These are phyloP conservation scores for Ascodesmis nigricans DNA, from an alignment of 495 filamentous ascomycete species.

Conservation along the genomic window DNA sequence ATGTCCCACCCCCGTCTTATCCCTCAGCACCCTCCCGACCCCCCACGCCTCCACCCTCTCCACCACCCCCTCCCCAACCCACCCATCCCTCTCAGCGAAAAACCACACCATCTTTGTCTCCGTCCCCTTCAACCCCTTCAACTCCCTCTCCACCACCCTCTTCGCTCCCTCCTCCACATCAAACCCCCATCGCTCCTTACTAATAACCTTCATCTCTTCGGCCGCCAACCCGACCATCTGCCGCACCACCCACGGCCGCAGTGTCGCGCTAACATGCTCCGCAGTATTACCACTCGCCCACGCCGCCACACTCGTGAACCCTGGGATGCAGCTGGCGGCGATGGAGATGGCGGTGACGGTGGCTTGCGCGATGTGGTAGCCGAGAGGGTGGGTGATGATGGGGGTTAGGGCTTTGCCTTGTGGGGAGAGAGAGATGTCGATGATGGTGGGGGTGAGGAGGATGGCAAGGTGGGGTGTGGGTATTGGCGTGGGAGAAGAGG, in stretches of 20 bases:
- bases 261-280: neutral
- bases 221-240: conserved; percentile 49
- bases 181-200: conserved; percentile 51
- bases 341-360: no score
- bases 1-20: conserved; percentile 2
- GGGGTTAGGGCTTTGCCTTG: conserved; percentile 37
- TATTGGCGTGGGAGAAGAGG: neutral
- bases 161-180: conserved; percentile 62
- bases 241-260: conserved; percentile 33
- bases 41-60: neutral
- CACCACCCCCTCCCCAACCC: conserved; percentile 3
- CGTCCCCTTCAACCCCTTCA: conserved; percentile 31
- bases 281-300: neutral
- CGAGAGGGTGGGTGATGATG: conserved; percentile 7
- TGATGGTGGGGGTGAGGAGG: conserved; percentile 57
- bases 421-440: conserved; percentile 45
- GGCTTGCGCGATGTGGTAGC: neutral
- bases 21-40: neutral
- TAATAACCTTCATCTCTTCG: conserved; percentile 60
- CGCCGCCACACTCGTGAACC: neutral
- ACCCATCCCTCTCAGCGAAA: conserved; percentile 2
- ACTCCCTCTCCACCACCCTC: conserved; percentile 24
- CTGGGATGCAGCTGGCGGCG: neutral
- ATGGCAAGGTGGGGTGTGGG: conserved; percentile 33
- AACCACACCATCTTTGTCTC: conserved; percentile 27